Evolutionary conservation across 2,329 filamentous ascomycete genomes (phyloP), one percentile per base, ranked within the genome.

Genomic region (Botrytis squamosa): DNA sequence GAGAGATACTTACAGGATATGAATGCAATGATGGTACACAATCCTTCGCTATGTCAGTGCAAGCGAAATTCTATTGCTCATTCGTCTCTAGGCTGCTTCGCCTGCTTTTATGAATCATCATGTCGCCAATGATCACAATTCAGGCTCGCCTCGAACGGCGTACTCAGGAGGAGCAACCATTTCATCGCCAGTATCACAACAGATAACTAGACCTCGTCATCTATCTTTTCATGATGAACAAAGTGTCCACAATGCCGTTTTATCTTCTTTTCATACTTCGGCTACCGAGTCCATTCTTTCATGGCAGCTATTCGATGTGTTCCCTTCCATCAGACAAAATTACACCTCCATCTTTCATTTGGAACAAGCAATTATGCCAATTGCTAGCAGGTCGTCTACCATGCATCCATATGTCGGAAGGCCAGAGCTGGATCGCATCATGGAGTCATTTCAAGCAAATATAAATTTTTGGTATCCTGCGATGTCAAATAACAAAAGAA

Each of bases 381-480:
- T 86, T 3, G 73, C 77, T 1, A 81, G 82, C 3, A 80, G 81
- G 3, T 73, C 80, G 0, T 80, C 80, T 4, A 81, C 81, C 14
- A 82, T 84, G 74, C 82, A 83, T 36, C 86, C 85, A 0, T 85
- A 84, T 57, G 81, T 85, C 8, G 82, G 82, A 1, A 76, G 82
- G 0, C 80, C 82, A 1, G 85, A 87, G 10, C 78, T 87, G 3
- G 81, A 83, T 25, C 77, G 78, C 0, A 83, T 85, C 8, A 77
- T 87, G 0, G 78, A 81, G 1, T 82, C 84, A 0, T 88, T 88
- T 64, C 82, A 86, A 74, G 78, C 80, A 3, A 84, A 82, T 49
- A 80, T 87, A 60, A 88, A 88, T 77, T 87, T 87, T 66, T 88
- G 85, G 85, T 88, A 87, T 72, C 86, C 86, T 0, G 86, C 85